phyloP scores from a whole-genome alignment of 1,139 yeast species.

The Geotrichum siamense region DNA sequence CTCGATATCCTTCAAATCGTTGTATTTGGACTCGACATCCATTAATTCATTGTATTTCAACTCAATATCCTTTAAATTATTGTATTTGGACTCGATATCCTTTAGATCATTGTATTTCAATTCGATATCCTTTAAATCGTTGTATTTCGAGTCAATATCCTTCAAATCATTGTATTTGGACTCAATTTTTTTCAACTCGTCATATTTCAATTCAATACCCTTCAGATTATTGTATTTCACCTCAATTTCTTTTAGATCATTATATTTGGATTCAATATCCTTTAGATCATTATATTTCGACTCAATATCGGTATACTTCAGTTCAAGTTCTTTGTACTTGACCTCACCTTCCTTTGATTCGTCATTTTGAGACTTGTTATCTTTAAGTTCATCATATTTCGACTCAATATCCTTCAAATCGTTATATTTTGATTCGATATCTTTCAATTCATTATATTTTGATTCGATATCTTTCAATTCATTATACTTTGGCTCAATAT shows the following conservation, averaged over 20 bases:
- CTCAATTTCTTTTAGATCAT: slow-evolving; percentile 6
- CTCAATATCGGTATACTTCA: slow-evolving; percentile 2
- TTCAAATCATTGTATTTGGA: slow-evolving; percentile 22
- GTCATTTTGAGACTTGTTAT: background rate
- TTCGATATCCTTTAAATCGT: slow-evolving; percentile 5
- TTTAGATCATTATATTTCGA: slow-evolving; percentile 22
- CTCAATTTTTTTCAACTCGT: background rate
- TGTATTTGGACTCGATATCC: slow-evolving; percentile 14
- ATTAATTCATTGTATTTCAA: slow-evolving; percentile 10
- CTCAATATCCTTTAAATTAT: slow-evolving; percentile 10
- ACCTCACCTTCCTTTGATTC: background rate
- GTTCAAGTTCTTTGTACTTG: slow-evolving; percentile 7
- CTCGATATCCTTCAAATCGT: slow-evolving; percentile 13
- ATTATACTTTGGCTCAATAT: slow-evolving; percentile 1
- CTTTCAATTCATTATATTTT: slow-evolving; percentile 4
- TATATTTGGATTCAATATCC: slow-evolving; percentile 18
- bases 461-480: slow-evolving; percentile 6
- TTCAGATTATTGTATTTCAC: slow-evolving; percentile 1
- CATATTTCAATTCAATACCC: slow-evolving; percentile 13
- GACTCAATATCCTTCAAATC: slow-evolving; percentile 7
- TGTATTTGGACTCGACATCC: slow-evolving; percentile 7
- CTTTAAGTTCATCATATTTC: slow-evolving; percentile 4
- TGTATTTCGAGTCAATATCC: slow-evolving; percentile 18
- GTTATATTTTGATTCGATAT: slow-evolving; percentile 6
- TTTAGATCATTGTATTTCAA: slow-evolving; percentile 1